Base-by-base conservation (phyloP, 1,284 basidiomycete species). In the Boletus holoroseus region DNA sequence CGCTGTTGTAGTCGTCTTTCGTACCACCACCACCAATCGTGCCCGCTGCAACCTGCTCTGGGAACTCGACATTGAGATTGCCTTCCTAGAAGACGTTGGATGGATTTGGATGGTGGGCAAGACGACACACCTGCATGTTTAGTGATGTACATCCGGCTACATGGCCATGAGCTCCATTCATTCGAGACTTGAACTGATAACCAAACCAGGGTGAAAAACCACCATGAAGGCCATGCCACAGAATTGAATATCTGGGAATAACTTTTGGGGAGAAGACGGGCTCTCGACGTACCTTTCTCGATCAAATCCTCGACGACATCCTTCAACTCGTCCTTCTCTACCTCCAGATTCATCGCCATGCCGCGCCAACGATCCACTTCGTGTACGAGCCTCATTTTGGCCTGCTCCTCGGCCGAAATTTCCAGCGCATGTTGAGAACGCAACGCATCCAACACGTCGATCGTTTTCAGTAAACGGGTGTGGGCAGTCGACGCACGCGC, bases 261-360 rank as follows among this genome's bases (percentile, higher is more conserved):
- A 41, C 20, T 9, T 2, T 9, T 2, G 24, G 12, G 37, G 32
- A 39, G 13, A 35, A 28, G 4, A 11, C 18, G 24, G 16, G 3
- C 18, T 7, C 15, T 26, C 27, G 16, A 59, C 74, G 42, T 58
- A 83, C 83, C 78, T 79, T 79, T 81, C 59, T 79, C 71, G 16
- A 82, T 73, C 38, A 84, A 64, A 53, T 74, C 67, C 38, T 74
- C 58, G 0, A 84, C 77, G 6, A 73, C 78, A 43, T 78, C 78
- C 54, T 73, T 70, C 59, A 80, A 61, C 47, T 81, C 77, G 56
- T 82, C 78, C 53, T 69, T 70, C 58, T 83, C 79, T 3, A 59
- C 60, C 61, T 82, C 77, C 5, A 71, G 63, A 7, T 54, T 62
- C 43, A 62, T 70, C 9, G 73, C 67, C 12, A 66, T 55, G 4